Evolutionary conservation across 495 filamentous ascomycete species (phyloP), one percentile per base, ranked within the genome.

Genomic region (Aspergillus steynii): DNA sequence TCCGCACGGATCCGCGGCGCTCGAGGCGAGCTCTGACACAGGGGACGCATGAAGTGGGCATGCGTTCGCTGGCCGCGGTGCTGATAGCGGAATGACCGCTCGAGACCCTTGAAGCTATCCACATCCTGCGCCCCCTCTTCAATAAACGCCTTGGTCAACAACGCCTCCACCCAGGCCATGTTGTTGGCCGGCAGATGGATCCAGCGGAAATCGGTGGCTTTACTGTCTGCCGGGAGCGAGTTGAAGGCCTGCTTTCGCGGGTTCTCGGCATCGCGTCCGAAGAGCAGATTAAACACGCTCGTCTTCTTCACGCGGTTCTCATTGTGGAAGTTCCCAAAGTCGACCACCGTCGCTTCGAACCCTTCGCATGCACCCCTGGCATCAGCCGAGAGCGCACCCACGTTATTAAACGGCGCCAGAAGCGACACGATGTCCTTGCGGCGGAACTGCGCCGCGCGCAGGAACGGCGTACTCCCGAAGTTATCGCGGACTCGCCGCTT

Each of bases 121-220:
- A 89, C 81, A 70, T 90, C 86, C 54, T 80, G 77, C 20, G 85
- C 82, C 2, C 85, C 85, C 53, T 85, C 84, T 68, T 90, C 87
- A 51, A 90, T 85, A 59, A 90, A 90, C 9, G 78, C 77, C 62
- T 90, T 90, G 26, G 85, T 87, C 25, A 88, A 71, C 2, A 90
- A 74, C 0, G 86, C 81, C 69, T 90, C 83, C 2, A 87, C 81
- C 82, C 80, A 83, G 12, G 77, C 73, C 76, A 86, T 80, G 57
- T 84, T 83, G 57, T 85, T 88, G 0, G 86, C 86, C 5, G 87
- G 87, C 0, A 90, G 73, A 76, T 90, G 86, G 58, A 90, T 88
- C 87, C 87, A 90, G 28, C 87, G 75, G 61, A 88, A 90, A 37
- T 83, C 75, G n/a, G 82, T 80, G 6, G 78, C 79, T 45, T 80